Base-by-base conservation (phyloP, 352 stramenopile genomes). In the Globisporangium nodosum region DNA sequence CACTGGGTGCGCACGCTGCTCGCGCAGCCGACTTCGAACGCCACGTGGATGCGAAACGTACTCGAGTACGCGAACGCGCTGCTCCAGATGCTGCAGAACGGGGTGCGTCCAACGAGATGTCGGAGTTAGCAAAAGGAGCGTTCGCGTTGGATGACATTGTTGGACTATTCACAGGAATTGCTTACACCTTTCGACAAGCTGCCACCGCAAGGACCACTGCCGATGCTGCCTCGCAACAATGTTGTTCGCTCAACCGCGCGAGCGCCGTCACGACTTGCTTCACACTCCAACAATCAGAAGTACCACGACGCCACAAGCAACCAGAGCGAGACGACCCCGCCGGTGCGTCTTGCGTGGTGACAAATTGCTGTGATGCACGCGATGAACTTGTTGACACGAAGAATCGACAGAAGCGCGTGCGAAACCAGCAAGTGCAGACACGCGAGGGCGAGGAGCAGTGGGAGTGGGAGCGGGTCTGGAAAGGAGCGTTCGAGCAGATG, bases 401-500 rank as follows among this genome's bases (percentile, higher is more conserved):
- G 24, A 42, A 52, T 7, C 49, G 49, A 8, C 18, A 48, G 55
- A 68, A 70, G 51, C 53, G 56, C 16, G 74, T 63, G 51, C 64
- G 69, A 40, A 78, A 46, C 31, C 81, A 82, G 49, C 72, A 82
- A 61, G 69, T 76, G 39, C 78, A 90, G 53, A 90, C 76, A 2
- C 68, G 70, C 45, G 72, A 88, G 12, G 61, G 78, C 54, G 72
- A 88, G 30, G 76, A 87, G 27, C 78, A 88, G 49, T 88, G 73
- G 68, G 77, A 88, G 55, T 87, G 77, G 80, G 70, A 87, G 58
- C 73, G 67, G 27, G 70, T 88, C 31, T 90, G 80, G 77, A 85
- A 87, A 74, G 76, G 74, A 40, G 76, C 77, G 11, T 90, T 90
- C 53, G 74, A 87, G 57, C 76, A 76, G 47, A 79, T 88, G 64